phyloP scores from a whole-genome alignment of 768 basidiomycete genomes.

The Mycena olivaceomarginata region DNA sequence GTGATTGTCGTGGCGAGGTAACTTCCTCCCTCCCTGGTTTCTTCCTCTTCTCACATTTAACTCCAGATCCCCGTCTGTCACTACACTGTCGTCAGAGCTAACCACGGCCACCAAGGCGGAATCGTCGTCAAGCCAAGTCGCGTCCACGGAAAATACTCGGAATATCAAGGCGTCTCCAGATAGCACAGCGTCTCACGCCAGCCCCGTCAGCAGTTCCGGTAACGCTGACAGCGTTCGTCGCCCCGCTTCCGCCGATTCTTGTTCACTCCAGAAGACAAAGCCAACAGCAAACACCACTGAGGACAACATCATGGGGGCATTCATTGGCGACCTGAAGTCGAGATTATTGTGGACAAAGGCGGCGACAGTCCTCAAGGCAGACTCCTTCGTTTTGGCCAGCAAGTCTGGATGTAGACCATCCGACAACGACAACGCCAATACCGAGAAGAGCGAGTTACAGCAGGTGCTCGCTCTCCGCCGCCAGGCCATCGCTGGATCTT shows the following conservation, averaged over 20 bases:
- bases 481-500: background rate
- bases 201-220: background rate
- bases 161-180: background rate
- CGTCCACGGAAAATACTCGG: too few species aligned
- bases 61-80: too few species aligned
- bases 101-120: too few species aligned
- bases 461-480: conserved; percentile 35
- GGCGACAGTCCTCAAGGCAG: background rate
- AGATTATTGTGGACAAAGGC: background rate
- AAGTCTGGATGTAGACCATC: background rate
- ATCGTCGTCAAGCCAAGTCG: too few species aligned
- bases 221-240: background rate
- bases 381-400: background rate
- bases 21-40: too few species aligned
- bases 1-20: too few species aligned
- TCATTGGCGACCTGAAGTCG: conserved; percentile 5
- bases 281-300: background rate
- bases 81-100: too few species aligned
- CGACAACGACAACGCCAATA: background rate
- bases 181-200: background rate
- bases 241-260: background rate
- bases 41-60: too few species aligned
- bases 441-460: conserved; percentile 20
- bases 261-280: background rate
- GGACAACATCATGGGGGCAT: background rate